Conservation (phyloP, 2,329 filamentous ascomycete genomes). For the Hypoxylon rubiginosum region DNA sequence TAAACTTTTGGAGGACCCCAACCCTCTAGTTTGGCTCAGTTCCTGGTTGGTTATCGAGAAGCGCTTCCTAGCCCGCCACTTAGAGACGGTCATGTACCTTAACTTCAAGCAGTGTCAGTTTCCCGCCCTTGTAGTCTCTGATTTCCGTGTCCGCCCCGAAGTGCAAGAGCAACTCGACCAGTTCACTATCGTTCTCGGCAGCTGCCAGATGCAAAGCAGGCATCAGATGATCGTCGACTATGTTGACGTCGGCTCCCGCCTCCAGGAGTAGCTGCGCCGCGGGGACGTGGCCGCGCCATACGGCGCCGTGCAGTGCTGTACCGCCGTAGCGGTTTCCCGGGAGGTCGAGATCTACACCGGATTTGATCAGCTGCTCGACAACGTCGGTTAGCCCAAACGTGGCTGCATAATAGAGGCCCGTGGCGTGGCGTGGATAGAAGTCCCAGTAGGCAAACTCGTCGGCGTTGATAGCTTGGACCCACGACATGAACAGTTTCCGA, state of each 20-base stretch:
- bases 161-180: not conserved
- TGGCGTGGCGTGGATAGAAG: constrained; percentile 30
- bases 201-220: not conserved
- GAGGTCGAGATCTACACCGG: constrained; percentile 2
- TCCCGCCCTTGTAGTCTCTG: not conserved
- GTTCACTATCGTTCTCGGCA: no score
- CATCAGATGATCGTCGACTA: not conserved
- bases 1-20: no score
- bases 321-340: constrained; percentile 31
- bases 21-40: no score
- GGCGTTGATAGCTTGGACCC: constrained; percentile 27
- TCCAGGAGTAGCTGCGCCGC: constrained; percentile 22
- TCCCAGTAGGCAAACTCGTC: constrained; percentile 20
- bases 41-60: no score
- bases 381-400: constrained; percentile 25
- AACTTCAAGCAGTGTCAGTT: not conserved
- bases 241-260: constrained; percentile 19
- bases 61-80: not conserved
- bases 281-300: constrained; percentile 10
- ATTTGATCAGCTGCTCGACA: constrained; percentile 1
- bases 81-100: no score
- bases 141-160: not conserved
- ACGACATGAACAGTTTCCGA: constrained; percentile 28
- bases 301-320: constrained; percentile 32
- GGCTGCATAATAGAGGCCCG: constrained; percentile 31